Conservation (phyloP, 1,139 yeast species). For the Taiozyma onychis region DNA sequence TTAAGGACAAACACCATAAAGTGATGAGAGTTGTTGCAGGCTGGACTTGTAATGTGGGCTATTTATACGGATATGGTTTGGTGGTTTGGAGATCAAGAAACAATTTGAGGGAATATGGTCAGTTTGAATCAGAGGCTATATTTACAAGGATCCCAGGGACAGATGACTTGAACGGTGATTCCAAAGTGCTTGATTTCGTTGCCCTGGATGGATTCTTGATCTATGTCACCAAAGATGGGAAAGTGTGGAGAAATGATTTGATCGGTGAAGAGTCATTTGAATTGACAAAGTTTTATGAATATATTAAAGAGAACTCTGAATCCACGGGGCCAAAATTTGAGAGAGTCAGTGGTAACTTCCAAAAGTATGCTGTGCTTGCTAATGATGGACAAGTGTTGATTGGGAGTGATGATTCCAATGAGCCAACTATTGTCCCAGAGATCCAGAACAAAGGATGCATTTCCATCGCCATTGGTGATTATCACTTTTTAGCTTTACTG, state of each 20-base stretch:
- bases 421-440: constrained; percentile 20
- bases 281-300: constrained; percentile 17
- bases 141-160: constrained; percentile 40
- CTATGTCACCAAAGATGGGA: constrained; percentile 42
- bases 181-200: constrained; percentile 48
- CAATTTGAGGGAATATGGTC: constrained; percentile 25
- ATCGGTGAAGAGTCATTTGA: constrained; percentile 23
- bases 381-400: constrained; percentile 44
- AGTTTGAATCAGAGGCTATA: constrained; percentile 30
- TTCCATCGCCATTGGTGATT: constrained; percentile 66
- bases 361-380: constrained; percentile 48
- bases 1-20: constrained; percentile 20
- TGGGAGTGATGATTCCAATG: constrained; percentile 30
- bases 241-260: constrained; percentile 35
- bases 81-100: constrained; percentile 53
- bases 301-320: constrained; percentile 6
- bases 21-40: constrained; percentile 57
- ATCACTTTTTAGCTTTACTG: constrained; percentile 61
- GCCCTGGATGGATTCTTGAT: constrained; percentile 49
- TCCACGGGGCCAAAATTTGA: constrained; percentile 29
- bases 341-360: constrained; percentile 45
- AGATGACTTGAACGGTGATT: constrained; percentile 24
- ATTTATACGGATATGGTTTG: constrained; percentile 47
- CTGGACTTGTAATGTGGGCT: constrained; percentile 58
- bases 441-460: constrained; percentile 49